Evolutionary conservation across 2,329 filamentous ascomycete genomes (phyloP), one percentile per base, ranked within the genome.

Genomic region (Diaporthe citriasiana): DNA sequence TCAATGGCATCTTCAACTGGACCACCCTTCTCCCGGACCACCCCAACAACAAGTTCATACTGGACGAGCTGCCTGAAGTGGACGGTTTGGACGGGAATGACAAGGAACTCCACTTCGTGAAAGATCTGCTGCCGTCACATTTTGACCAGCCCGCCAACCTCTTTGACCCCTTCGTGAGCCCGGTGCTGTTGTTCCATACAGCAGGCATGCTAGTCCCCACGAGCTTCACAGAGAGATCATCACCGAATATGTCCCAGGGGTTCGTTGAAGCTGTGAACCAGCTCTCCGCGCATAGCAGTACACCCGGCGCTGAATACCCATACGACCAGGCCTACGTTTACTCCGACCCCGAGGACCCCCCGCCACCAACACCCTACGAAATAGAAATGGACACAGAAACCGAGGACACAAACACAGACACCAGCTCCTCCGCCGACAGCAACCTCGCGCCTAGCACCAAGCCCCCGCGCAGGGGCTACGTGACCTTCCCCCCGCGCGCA

Each of bases 1-100:
- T 88, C 80, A 90, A 92, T 76, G 90, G 89, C 55, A 85, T 92
- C 73, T 92, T 90, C 82, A 88, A 92, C 82, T 92, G 90, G 91
- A 90, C 89, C 73, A 88, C 85, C 79, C 89, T 91, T 74, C 84
- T 90, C 15, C 87, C 88, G 0, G 85, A 88, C 76, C 88, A 91
- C 73, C 84, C 83, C 9, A 80, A 86, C 75, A 86, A 89, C 77
- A 76, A 73, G 70, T 72, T 77, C 51, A 45, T 78, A 9, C 50
- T 77, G 2, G 76, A 80, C 10, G 76, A 78, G 13, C 74, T 33
- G 27, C 56, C 66, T 19, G 42, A 69, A 17, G 30, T 19, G 15
- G 68, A 50, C 35, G 17, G 3, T 1, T 75, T 75, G 10, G 81
- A 84, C 22, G 76, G 81, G 35, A 81, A 82, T 15, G 82, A 84